phyloP scores from a whole-genome alignment of 805 yeast genomes.

The Metschnikowia koreensis region DNA sequence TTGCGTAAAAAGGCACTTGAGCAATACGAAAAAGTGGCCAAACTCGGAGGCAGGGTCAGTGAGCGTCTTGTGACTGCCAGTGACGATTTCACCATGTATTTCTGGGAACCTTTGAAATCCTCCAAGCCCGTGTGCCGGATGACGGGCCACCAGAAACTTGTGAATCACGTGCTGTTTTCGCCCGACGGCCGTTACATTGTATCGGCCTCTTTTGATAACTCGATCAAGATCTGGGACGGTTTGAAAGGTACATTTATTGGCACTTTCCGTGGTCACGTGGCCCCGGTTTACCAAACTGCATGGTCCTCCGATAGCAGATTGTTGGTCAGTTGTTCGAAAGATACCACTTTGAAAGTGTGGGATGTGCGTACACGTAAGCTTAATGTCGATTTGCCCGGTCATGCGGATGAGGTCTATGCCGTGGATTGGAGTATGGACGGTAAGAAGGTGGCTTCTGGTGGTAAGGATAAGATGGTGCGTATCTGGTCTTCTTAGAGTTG shows the following conservation, averaged over 20 bases:
- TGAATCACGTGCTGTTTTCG: constrained; percentile 91
- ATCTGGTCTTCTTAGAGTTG: constrained; percentile 61
- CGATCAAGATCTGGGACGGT: constrained; percentile 96
- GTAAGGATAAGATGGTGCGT: constrained; percentile 91
- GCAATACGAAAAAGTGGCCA: constrained; percentile 62
- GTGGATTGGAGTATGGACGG: constrained; percentile 99
- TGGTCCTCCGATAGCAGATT: constrained; percentile 96
- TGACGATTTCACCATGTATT: constrained; percentile 96
- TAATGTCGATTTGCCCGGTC: constrained; percentile 91
- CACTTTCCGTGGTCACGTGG: constrained; percentile 95
- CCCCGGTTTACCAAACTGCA: constrained; percentile 95
- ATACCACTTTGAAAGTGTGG: constrained; percentile 96
- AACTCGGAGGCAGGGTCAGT: constrained; percentile 48
- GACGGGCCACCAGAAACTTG: constrained; percentile 97
- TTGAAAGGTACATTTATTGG: constrained; percentile 84
- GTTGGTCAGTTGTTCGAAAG: constrained; percentile 90
- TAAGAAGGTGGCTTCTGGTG: constrained; percentile 91
- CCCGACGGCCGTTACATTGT: constrained; percentile 93
- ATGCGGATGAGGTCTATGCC: constrained; percentile 90
- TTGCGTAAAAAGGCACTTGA: constrained; percentile 51
- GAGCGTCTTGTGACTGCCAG: constrained; percentile 93
- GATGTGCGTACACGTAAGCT: constrained; percentile 84
- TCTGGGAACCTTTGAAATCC: constrained; percentile 88
- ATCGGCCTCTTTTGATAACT: constrained; percentile 92
- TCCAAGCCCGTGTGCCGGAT: constrained; percentile 85